Evolutionary conservation across 2,329 filamentous ascomycete species (phyloP), one percentile per base, ranked within the genome.

Genomic region (Dothideomycetidae sp.): DNA sequence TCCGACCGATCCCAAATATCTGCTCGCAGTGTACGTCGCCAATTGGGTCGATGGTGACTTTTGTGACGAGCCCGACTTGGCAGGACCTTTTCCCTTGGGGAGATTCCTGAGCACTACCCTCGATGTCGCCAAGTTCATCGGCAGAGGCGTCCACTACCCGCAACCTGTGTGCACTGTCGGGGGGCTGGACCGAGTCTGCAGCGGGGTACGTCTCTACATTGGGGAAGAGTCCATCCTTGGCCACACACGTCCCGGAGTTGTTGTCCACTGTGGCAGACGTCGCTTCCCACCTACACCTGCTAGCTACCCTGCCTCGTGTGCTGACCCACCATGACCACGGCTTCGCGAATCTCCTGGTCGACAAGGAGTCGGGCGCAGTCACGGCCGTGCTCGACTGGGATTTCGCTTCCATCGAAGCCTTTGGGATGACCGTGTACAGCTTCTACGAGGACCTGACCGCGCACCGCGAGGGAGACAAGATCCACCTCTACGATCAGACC

Each of bases 351-450:
- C n/a, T 36, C 10, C 26, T 28, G 33, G n/a, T 36, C 5, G 19
- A 36, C 7, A 19, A 10, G 4, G 18, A 28, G 21, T 28, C 10
- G 5, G 31, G 31, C 15, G n/a, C 15, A 5, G 17, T 33, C 31
- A 33, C 33, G 5, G 18, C n/a, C 5, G 21, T 36, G 7, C 12
- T 36, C 10, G 21, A 36, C 17, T 36, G 26, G 11, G 33, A 36
- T 14, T 12, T 13, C 11, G 33, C 33, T 5, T 16, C 21, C 3
- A 19, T 36, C 9, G 33, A 28, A 15, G 33, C 33, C 5, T 36
- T 26, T 14, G 33, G 33, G 10, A 36, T 36, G 33, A 28, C n/a
- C 9, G 12, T 36, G 12, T 19, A 16, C 14, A 26, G 33, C 5
- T 21, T 23, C 14, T 36, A 29, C 10, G 23, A 36, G 5, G 29